Percentiles rank a stretch among this genome's conserved stretches.
Evolutionary conservation across 805 yeast genomes (phyloP).

Genomic region (Zygoascus biomembranicola): DNA sequence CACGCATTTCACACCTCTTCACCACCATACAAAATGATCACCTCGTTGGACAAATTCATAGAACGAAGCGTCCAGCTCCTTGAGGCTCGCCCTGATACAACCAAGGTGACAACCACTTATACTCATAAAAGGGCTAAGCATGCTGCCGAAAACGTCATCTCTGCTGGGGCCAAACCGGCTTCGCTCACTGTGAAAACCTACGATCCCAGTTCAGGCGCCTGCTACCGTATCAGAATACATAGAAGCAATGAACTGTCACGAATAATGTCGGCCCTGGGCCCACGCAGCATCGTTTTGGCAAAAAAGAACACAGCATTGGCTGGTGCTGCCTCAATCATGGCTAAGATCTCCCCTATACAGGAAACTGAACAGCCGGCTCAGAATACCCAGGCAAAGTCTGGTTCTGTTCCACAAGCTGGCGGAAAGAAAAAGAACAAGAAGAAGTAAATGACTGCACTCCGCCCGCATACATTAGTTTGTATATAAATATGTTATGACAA

Average conservation of each 20-base stretch:
- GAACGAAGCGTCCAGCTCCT: slow-evolving; percentile 35
- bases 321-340: slow-evolving; percentile 27
- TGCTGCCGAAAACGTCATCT: slow-evolving; percentile 22
- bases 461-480: neutral
- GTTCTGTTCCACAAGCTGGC: slow-evolving; percentile 6
- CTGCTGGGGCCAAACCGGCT: slow-evolving; percentile 24
- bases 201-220: slow-evolving; percentile 57
- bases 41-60: slow-evolving; percentile 35
- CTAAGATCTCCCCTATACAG: slow-evolving; percentile 16
- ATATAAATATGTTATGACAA: slow-evolving; percentile 1
- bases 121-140: slow-evolving; percentile 26
- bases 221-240: slow-evolving; percentile 48
- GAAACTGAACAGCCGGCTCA: slow-evolving; percentile 1
- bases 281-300: slow-evolving; percentile 23
- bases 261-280: slow-evolving; percentile 61
- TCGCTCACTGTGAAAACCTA: slow-evolving; percentile 48
- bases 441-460: slow-evolving; percentile 4
- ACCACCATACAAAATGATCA: slow-evolving; percentile 5
- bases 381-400: neutral
- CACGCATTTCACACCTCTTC: neutral
- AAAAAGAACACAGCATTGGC: neutral
- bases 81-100: slow-evolving; percentile 35
- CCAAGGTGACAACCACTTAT: slow-evolving; percentile 30
- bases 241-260: slow-evolving; percentile 69
- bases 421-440: slow-evolving; percentile 21